Evolutionary conservation across 805 yeast species (phyloP).

Genomic region (Brettanomyces anomalus): DNA sequence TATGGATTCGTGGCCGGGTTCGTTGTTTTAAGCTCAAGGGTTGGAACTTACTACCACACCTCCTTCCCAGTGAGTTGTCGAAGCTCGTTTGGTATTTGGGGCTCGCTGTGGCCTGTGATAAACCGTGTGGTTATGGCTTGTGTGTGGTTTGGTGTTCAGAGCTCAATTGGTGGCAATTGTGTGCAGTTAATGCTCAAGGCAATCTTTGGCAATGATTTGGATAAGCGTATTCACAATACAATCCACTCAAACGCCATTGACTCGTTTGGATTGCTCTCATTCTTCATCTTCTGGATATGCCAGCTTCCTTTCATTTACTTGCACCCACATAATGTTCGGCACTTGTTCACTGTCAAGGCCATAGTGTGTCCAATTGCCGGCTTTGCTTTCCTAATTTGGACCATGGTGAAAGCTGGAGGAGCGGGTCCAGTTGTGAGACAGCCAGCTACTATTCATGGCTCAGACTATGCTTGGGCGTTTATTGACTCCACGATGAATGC

Average conservation of each 20-base stretch:
- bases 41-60: constrained; percentile 74
- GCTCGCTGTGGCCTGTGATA: constrained; percentile 79
- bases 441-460: constrained; percentile 41
- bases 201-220: constrained; percentile 61
- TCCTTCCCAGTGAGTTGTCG: constrained; percentile 80
- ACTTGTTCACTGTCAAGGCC: constrained; percentile 77
- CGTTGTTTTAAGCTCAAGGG: constrained; percentile 62
- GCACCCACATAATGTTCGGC: constrained; percentile 75
- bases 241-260: constrained; percentile 42
- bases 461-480: constrained; percentile 75
- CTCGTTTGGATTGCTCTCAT: constrained; percentile 63
- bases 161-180: constrained; percentile 80
- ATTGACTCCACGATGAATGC: constrained; percentile 71
- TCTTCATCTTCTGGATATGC: constrained; percentile 74
- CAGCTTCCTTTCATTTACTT: constrained; percentile 76
- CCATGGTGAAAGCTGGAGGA: constrained; percentile 71
- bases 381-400: constrained; percentile 76
- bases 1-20: constrained; percentile 62
- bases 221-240: constrained; percentile 55
- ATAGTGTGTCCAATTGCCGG: constrained; percentile 76
- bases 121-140: constrained; percentile 74
- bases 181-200: constrained; percentile 68
- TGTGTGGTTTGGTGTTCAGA: constrained; percentile 85
- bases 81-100: constrained; percentile 79
- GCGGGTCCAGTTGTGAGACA: constrained; percentile 64